Evolutionary conservation across 805 yeast species (phyloP), one percentile per base, ranked within the genome.

Genomic region (Yueomyces sinensis): DNA sequence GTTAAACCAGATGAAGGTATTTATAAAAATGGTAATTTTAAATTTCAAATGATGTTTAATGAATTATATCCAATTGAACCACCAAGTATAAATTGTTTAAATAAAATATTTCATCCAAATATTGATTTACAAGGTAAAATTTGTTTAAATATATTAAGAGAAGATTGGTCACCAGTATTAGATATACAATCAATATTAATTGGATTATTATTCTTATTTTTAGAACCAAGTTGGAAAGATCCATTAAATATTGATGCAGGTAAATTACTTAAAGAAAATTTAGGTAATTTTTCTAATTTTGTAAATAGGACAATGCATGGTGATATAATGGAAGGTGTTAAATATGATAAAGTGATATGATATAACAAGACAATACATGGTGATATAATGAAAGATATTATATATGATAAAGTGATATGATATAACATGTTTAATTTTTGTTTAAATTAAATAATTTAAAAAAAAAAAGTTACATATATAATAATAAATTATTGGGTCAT

Each of bases 111-210:
- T 58, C 98, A 89, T 53, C 98, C 98, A 11, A 89, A 89, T 50
- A 89, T 89, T 43, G 95, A 89, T 53, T 52, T 73, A 16, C 79
- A 82, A 30, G 97, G 97, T 0, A 89, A 86, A 50, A 82, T 89
- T 5, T 89, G 98, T 52, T 66, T 89, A 40, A 89, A 89, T 52
- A 87, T 89, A 25, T 63, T 89, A 39, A 65, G 97, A 45, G 95
- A 87, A 54, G 97, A 89, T 54, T 89, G 98, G 98, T 76, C 86
- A 20, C 97, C 98, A 0, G 94, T 86, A 0, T 63, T 89, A 44
- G 82, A 80, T 38, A 61, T 89, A 49, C 83, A 81, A 51, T 68
- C 87, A 4, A 76, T 89, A 7, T 66, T 87, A 37, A 76, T 87
- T 28, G 97, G 98, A 0, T 65, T 89, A 35, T 72, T 86, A 47